Base-by-base conservation (phyloP, 2,329 filamentous ascomycete species). In the Apiospora aurea region DNA sequence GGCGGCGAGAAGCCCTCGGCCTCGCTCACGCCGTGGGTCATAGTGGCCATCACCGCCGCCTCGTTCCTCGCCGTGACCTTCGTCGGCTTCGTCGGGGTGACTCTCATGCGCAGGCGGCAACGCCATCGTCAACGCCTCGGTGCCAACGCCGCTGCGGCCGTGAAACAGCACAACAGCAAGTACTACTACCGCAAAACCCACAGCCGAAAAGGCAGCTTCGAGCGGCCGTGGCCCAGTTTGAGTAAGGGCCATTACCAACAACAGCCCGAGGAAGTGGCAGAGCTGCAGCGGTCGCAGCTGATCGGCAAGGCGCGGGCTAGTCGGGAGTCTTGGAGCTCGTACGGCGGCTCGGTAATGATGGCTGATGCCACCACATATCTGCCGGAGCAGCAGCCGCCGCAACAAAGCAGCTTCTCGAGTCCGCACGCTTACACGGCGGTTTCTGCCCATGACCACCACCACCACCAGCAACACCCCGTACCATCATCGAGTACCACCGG, bases 221-320 rank as follows among this genome's bases (percentile, higher is more conserved):
- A 64, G 57, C 34, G 57, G 57, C 57, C 57, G 21, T 64, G 57
- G 57, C 57, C 57, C 21, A 75, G 72, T 21, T 71, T 73, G 51
- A 76, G 73, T 43, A 70, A 73, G 47, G 78, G 75, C 70, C 41
- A 64, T 1, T 41, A 21, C 18, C 44, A 14, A 21, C 57, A 3
- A 29, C n/a, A 38, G 18, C 18, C 34, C 26, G 75, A 74, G n/a
- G 71, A 61, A 11, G 72, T 71, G 4, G 78, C 78, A 38, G 79
- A 80, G 43, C 72, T 76, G 29, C 78, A 80, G 73, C 74, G 80
- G 49, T 73, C 75, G 26, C 72, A 73, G 44, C 79, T 80, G 75
- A 81, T 81, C 66, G 75, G 76, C 38, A 81, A 81, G 71, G 80
- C 80, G 2, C 71, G 80, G 4, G 78, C 79, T 1, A 78, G 76